These are phyloP conservation scores for Flammula alnicola DNA, from an alignment of 1,284 basidiomycete genomes.

Conservation along the genomic window DNA sequence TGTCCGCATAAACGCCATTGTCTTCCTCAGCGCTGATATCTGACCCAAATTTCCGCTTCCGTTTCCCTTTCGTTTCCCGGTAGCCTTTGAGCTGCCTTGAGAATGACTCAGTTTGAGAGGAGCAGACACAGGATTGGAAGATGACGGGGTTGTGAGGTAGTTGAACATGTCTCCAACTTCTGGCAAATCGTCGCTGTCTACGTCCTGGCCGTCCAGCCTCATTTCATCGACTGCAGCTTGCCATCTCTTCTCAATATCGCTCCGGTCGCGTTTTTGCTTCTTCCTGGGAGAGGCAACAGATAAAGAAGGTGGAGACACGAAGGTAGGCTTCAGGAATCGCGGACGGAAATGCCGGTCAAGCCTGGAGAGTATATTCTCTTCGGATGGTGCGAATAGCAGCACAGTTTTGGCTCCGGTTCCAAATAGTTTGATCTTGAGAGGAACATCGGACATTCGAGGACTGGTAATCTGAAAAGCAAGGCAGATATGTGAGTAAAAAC, in stretches of 20 bases:
- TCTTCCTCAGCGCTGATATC: conserved; percentile 22
- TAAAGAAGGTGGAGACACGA: conserved; percentile 32
- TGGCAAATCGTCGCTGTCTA: conserved; percentile 46
- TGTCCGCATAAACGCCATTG: conserved; percentile 10
- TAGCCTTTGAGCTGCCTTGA: not conserved
- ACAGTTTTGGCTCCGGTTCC: conserved; percentile 21
- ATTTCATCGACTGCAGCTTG: conserved; percentile 42
- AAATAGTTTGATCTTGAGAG: conserved; percentile 33
- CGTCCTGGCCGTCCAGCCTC: conserved; percentile 25
- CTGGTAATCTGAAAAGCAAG: conserved; percentile 16
- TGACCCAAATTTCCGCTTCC: conserved; percentile 23
- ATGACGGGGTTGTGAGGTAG: conserved; percentile 2
- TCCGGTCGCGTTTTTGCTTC: conserved; percentile 40
- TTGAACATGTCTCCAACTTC: conserved; percentile 40
- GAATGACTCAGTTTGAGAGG: not conserved
- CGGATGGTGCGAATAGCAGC: conserved; percentile 31
- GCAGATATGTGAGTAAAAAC: not conserved
- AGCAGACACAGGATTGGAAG: conserved; percentile 12
- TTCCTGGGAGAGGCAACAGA: conserved; percentile 43
- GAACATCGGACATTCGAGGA: conserved; percentile 22
- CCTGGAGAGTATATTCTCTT: conserved; percentile 35
- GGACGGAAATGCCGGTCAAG: conserved; percentile 25
- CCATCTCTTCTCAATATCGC: conserved; percentile 40
- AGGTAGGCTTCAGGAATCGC: conserved; percentile 35
- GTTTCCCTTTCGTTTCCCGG: conserved; percentile 28